Evolutionary conservation across 73 alveolate genomes (phyloP).

Genomic region (Paramecium pentaurelia): DNA sequence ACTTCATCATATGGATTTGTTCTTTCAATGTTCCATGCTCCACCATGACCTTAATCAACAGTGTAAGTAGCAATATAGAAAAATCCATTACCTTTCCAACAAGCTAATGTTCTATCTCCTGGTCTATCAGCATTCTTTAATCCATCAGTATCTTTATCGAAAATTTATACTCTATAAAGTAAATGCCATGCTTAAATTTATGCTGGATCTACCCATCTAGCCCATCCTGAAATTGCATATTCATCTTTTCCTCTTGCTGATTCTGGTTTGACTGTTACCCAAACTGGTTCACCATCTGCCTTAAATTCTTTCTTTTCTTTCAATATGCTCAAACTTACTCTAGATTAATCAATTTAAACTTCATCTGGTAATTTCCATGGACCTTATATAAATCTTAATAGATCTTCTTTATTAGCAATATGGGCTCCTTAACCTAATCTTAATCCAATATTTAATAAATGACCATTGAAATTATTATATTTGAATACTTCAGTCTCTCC

Average conservation of each 20-base stretch:
- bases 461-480: not conserved
- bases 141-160: not conserved
- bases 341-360: not conserved
- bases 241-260: not conserved
- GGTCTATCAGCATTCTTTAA: not conserved
- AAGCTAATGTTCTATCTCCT: not conserved
- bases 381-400: not conserved
- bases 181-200: not conserved
- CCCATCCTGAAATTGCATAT: constrained; percentile 48
- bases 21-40: not conserved
- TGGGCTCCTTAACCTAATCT: constrained; percentile 39
- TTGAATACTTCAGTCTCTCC: not conserved
- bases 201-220: not conserved
- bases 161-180: not conserved
- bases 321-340: not conserved
- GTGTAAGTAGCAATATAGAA: not conserved
- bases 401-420: not conserved
- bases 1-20: not conserved
- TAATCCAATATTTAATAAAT: not conserved
- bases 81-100: constrained; percentile 2
- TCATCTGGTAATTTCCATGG: constrained; percentile 12
- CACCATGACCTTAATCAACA: constrained; percentile 11
- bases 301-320: not conserved
- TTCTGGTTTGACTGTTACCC: not conserved
- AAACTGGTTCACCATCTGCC: not conserved